These are phyloP conservation scores for Dujonia santamariae DNA, from an alignment of 1,139 yeast species.

Conservation along the genomic window DNA sequence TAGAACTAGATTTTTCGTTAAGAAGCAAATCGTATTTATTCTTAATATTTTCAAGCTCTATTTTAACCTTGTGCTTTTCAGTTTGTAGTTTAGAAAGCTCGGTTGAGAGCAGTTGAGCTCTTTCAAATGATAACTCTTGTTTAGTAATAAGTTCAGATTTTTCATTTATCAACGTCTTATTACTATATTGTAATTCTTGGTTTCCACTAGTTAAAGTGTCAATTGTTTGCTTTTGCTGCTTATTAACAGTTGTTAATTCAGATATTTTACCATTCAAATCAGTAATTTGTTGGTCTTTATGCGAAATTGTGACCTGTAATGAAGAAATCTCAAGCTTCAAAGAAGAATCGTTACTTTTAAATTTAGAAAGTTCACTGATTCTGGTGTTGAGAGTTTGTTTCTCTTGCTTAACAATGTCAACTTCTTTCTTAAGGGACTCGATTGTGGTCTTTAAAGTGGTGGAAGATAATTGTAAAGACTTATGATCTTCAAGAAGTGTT, in stretches of 20 bases:
- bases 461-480: neutral
- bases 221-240: conserved; percentile 34
- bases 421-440: conserved; percentile 17
- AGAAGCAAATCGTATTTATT: conserved; percentile 48
- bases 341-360: conserved; percentile 38
- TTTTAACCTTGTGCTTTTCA: conserved; percentile 51
- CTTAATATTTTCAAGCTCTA: conserved; percentile 49
- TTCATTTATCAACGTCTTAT: conserved; percentile 30
- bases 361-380: conserved; percentile 28
- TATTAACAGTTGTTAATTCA: conserved; percentile 34
- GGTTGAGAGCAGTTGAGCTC: conserved; percentile 29
- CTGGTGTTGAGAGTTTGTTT: conserved; percentile 25
- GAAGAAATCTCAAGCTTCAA: conserved; percentile 42
- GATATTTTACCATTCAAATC: conserved; percentile 39
- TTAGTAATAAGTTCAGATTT: conserved; percentile 38
- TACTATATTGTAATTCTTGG: conserved; percentile 38
- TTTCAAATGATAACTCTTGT: conserved; percentile 37
- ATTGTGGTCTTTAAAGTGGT: neutral
- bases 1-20: conserved; percentile 45
- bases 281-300: conserved; percentile 48
- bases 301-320: conserved; percentile 34
- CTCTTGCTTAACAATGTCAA: conserved; percentile 21
- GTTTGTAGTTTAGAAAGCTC: conserved; percentile 38
- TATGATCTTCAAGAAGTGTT: conserved; percentile 1
- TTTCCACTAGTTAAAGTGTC: conserved; percentile 43